A percentile compares a stretch with the other conserved stretches of the same genome.
phyloP scores from a whole-genome alignment of 768 basidiomycete genomes.

The Strobilomyces dryophilus region DNA sequence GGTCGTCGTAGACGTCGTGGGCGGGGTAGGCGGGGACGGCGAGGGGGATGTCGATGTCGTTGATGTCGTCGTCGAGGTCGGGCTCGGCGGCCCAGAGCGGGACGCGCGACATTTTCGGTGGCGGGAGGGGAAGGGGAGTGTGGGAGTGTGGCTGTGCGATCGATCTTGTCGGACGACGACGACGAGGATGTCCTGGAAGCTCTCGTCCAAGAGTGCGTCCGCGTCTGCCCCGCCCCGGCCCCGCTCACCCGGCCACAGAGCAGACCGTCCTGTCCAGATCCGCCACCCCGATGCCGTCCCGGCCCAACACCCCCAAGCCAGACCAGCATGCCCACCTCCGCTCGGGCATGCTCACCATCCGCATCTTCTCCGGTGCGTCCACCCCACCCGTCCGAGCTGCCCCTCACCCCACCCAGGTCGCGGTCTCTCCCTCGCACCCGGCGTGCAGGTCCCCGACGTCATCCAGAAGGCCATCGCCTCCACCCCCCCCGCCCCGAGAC shows the following conservation, averaged over 20 bases:
- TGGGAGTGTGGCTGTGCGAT: too few species aligned
- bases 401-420: conserved; percentile 47
- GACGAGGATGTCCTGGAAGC: conserved; percentile 56
- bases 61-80: conserved; percentile 72
- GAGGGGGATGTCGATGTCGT: conserved; percentile 58
- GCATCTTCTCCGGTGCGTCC: conserved; percentile 83
- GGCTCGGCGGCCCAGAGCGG: conserved; percentile 74
- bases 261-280: conserved; percentile 58
- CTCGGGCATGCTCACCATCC: conserved; percentile 90
- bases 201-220: conserved; percentile 35
- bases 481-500: conserved; percentile 48
- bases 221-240: not conserved
- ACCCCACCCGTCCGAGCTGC: conserved; percentile 10
- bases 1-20: conserved; percentile 30
- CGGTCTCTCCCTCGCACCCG: conserved; percentile 75
- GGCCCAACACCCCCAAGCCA: conserved; percentile 73
- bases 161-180: conserved; percentile 4
- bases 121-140: not conserved
- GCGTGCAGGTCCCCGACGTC: conserved; percentile 74
- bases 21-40: conserved; percentile 25
- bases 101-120: conserved; percentile 46
- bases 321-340: conserved; percentile 58
- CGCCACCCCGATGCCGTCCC: conserved; percentile 75
- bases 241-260: conserved; percentile 37
- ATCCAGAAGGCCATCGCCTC: conserved; percentile 79